Conservation (phyloP, 805 yeast genomes). For the Lipomyces yamanashiensis region DNA sequence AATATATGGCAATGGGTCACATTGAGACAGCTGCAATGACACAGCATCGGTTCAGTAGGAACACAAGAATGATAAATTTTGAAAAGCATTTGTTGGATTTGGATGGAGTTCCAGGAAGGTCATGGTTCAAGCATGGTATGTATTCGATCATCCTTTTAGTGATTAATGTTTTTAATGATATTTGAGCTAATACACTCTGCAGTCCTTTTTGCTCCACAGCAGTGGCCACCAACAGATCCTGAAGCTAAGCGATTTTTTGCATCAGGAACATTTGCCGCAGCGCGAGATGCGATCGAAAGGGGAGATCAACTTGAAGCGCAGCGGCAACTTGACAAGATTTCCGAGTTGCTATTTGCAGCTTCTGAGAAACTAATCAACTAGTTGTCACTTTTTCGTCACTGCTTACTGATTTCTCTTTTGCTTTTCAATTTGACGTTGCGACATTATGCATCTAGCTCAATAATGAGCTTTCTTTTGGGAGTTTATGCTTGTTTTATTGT, state of each 20-base stretch:
- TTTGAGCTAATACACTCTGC: not conserved
- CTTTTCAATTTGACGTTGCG: not conserved
- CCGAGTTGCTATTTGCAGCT: conserved; percentile 15
- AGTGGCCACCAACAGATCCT: conserved; percentile 56
- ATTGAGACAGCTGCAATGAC: conserved; percentile 31
- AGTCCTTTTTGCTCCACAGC: conserved; percentile 63
- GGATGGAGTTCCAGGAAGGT: conserved; percentile 56
- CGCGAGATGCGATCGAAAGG: conserved; percentile 66
- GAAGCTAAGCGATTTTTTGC: conserved; percentile 34
- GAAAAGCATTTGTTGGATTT: conserved; percentile 49
- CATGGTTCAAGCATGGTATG: conserved; percentile 63
- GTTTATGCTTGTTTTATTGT: too few relatives aligned
- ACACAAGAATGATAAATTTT: conserved; percentile 48
- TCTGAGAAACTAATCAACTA: conserved; percentile 26
- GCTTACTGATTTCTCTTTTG: too few relatives aligned
- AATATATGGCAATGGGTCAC: conserved; percentile 51
- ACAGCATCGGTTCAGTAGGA: conserved; percentile 46
- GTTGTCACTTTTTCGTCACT: not conserved
- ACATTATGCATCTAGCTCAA: too few relatives aligned
- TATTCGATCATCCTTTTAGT: conserved; percentile 41
- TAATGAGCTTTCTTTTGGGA: too few relatives aligned
- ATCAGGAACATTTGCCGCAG: conserved; percentile 64
- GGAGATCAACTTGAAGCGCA: conserved; percentile 61
- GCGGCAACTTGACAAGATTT: conserved; percentile 21
- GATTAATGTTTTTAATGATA: too few relatives aligned